Conservation (phyloP, 2,329 filamentous ascomycete genomes). For the Podosphaera fusca region DNA sequence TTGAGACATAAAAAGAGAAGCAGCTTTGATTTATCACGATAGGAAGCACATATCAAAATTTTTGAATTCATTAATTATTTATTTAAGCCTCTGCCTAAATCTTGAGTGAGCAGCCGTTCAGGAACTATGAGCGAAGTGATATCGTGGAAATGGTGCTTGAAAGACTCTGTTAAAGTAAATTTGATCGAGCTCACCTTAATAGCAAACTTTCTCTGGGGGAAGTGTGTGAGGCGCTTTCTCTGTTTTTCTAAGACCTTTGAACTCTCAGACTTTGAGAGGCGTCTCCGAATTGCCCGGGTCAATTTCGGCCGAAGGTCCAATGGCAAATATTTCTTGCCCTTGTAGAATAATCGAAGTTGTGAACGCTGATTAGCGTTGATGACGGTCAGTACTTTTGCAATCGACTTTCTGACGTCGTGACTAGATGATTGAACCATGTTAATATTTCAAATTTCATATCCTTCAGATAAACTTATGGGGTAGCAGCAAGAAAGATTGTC, state of each 20-base stretch:
- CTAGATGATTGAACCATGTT: constrained; percentile 23
- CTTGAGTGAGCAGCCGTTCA: constrained; percentile 4
- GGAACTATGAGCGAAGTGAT: not conserved
- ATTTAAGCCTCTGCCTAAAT: constrained; percentile 15
- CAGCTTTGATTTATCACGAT: not conserved
- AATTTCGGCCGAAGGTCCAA: constrained; percentile 97
- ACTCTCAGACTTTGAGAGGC: constrained; percentile 79
- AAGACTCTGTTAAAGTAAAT: no score
- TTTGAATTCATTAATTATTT: not conserved
- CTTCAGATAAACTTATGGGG: not conserved
- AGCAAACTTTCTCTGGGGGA: constrained; percentile 96
- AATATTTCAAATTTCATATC: constrained; percentile 2
- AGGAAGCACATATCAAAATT: not conserved
- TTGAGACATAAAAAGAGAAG: no score
- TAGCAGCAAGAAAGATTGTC: not conserved
- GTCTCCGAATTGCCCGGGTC: constrained; percentile 92
- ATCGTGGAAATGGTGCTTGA: not conserved
- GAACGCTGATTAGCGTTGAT: constrained; percentile 99
- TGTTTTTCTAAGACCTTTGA: constrained; percentile 72
- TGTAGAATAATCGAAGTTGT: constrained; percentile 97
- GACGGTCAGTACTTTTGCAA: constrained; percentile 94
- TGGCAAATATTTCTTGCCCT: constrained; percentile 98
- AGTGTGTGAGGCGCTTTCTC: constrained; percentile 88
- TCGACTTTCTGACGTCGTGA: constrained; percentile 98
- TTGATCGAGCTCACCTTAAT: constrained; percentile 44